A percentile compares a stretch with the other conserved stretches of the same genome.
Evolutionary conservation across 345 rosid species (phyloP).

Genomic region (Syzygium aqueum): DNA sequence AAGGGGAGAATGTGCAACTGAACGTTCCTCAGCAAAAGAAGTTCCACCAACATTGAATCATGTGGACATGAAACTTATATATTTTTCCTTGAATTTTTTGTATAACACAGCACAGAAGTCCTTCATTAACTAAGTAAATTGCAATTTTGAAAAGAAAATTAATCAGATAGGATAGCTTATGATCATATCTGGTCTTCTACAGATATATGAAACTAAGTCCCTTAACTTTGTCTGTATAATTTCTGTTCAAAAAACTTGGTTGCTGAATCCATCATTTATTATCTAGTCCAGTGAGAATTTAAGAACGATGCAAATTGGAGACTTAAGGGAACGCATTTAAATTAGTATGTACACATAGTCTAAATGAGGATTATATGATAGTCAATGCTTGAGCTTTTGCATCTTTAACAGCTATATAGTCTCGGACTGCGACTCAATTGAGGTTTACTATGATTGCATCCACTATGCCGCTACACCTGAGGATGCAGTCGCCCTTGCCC

Average conservation of each 20-base stretch:
- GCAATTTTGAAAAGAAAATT: background rate
- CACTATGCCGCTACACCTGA: constrained; percentile 40
- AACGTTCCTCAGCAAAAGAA: background rate
- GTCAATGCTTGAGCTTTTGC: background rate
- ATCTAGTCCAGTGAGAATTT: background rate
- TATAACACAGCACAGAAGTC: background rate
- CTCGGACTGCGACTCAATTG: constrained; percentile 62
- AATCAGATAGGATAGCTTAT: background rate
- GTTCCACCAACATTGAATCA: background rate
- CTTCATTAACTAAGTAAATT: background rate
- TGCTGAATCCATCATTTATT: background rate
- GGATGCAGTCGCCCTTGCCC: constrained; percentile 43
- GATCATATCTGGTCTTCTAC: background rate
- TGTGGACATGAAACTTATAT: background rate
- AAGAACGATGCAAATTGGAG: background rate
- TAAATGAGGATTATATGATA: background rate
- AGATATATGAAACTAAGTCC: background rate
- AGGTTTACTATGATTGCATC: constrained; percentile 16
- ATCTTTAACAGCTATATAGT: constrained; percentile 28
- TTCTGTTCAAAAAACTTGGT: background rate
- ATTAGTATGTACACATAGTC: background rate
- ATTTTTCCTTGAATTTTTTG: background rate
- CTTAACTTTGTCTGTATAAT: background rate
- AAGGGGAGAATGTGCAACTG: background rate
- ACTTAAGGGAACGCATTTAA: background rate